Evolutionary conservation across 106 monocot genomes (phyloP), one percentile per base, ranked within the genome.

Genomic region (Dioscorea zingiberensis): DNA sequence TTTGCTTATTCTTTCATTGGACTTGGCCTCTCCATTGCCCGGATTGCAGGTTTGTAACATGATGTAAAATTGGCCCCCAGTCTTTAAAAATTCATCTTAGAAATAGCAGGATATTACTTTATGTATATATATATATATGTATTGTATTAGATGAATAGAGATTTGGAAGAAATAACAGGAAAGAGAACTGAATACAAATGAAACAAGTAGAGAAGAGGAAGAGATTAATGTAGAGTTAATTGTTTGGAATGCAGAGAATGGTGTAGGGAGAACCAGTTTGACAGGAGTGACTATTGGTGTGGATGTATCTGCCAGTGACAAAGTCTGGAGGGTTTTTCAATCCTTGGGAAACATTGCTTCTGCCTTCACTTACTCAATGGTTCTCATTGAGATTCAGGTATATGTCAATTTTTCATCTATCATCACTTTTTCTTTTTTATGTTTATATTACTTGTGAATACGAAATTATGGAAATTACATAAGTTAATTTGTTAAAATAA

Each of bases 361-460:
- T 54, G 87, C 87, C 28, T 87, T 80, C 67, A 70, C 87, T 28
- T 87, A 76, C 80, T 87, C 87, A 0, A 53, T 68, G 44, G 73
- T 87, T 22, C 87, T 87, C 63, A 65, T 87, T 25, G 87, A 87
- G 51, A 87, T 87, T 47, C 87, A 83, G 75, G 83, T 82, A 69
- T 22, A 17, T 28, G 10, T 38, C 6, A 8, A 7, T 55, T 13
- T 16, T 49, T 7, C 13, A 49, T 49, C 10, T 13, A 47, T 22
- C 7, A 62, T 62, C 18, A 44, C 5, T 16, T 13, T 38, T 8
- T 38, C 10, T 38, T 38, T 38, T 6, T 38, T 38, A 2, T 38
- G 38, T 38, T 6, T n/a, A n/a, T n/a, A n/a, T n/a, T n/a, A n/a
- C n/a, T n/a, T n/a, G n/a, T n/a, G n/a, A n/a, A n/a, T n/a, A n/a